Conservation (phyloP, 2,329 filamentous ascomycete genomes). For the Aspergillus transmontanensis region DNA sequence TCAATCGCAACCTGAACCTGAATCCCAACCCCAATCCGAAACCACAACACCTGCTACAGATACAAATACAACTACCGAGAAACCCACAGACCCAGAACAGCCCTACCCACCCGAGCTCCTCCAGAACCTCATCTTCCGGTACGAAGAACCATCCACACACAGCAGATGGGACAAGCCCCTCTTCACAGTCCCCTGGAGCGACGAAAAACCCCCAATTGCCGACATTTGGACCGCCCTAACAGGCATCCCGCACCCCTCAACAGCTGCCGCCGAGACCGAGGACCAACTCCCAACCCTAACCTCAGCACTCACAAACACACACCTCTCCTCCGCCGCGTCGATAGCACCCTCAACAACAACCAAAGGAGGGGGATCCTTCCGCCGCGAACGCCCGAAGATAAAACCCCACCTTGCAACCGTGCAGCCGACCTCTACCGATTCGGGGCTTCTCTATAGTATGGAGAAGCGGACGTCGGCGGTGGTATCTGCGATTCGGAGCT, state of each 20-base stretch:
- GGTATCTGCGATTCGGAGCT: conserved; percentile 44
- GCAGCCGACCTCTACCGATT: conserved; percentile 41
- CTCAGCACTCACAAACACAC: conserved; percentile 21
- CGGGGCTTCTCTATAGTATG: conserved; percentile 46
- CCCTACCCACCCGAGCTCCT: conserved; percentile 59
- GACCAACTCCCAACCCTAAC: conserved; percentile 11
- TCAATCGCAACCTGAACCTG: background rate
- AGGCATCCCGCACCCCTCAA: conserved; percentile 36
- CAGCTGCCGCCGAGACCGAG: conserved; percentile 14
- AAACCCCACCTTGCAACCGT: conserved; percentile 49
- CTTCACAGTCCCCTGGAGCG: conserved; percentile 62
- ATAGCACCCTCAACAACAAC: conserved; percentile 27
- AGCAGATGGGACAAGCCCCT: conserved; percentile 67
- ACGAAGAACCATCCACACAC: conserved; percentile 69
- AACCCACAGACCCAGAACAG: conserved; percentile 30
- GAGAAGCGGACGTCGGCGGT: conserved; percentile 47
- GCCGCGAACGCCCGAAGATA: conserved; percentile 28
- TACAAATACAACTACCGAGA: background rate
- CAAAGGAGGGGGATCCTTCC: conserved; percentile 21
- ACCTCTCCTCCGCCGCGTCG: conserved; percentile 31
- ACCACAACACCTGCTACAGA: background rate
- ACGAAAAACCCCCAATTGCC: conserved; percentile 57
- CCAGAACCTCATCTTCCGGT: conserved; percentile 66
- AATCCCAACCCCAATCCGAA: too few relatives aligned
- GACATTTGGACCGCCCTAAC: conserved; percentile 63